A percentile compares a stretch with the other conserved stretches of the same genome.
Conservation (phyloP, 2,329 filamentous ascomycete genomes). For the Coniochaeta sp. region DNA sequence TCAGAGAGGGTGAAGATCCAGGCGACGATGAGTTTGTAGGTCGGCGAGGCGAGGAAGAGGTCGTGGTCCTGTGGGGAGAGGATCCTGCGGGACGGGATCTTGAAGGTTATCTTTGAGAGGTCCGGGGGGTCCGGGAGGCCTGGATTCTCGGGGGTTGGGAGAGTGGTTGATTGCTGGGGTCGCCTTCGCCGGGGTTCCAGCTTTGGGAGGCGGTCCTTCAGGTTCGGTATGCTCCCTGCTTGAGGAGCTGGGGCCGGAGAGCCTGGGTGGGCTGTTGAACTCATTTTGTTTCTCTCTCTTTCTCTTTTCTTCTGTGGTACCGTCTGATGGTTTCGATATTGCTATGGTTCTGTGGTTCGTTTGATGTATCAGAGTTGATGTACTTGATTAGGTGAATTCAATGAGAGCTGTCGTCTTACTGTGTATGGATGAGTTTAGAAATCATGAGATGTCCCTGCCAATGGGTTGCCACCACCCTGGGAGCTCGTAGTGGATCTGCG, state of each 20-base stretch:
- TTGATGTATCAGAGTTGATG: neutral
- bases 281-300: too few species aligned
- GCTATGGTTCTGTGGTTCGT: conserved; percentile 12
- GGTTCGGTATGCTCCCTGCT: conserved; percentile 31
- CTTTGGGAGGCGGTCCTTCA: conserved; percentile 56
- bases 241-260: conserved; percentile 3
- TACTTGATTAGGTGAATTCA: neutral
- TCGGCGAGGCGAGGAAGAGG: conserved; percentile 69
- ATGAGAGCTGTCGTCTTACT: neutral
- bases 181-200: conserved; percentile 57
- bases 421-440: neutral
- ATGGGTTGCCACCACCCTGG: neutral
- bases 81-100: conserved; percentile 68
- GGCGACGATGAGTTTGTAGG: conserved; percentile 67
- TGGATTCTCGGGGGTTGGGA: conserved; percentile 69
- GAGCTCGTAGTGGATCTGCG: neutral
- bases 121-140: conserved; percentile 61
- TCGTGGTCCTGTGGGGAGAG: conserved; percentile 74
- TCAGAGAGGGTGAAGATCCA: conserved; percentile 87
- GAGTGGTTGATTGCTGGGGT: conserved; percentile 41
- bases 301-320: conserved; percentile 5
- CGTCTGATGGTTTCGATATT: neutral
- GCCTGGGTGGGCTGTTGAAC: conserved; percentile 1
- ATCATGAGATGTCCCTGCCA: neutral
- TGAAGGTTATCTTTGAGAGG: conserved; percentile 52